Base-by-base conservation (phyloP, 2,329 filamentous ascomycete genomes). In the Fusarium sp. region DNA sequence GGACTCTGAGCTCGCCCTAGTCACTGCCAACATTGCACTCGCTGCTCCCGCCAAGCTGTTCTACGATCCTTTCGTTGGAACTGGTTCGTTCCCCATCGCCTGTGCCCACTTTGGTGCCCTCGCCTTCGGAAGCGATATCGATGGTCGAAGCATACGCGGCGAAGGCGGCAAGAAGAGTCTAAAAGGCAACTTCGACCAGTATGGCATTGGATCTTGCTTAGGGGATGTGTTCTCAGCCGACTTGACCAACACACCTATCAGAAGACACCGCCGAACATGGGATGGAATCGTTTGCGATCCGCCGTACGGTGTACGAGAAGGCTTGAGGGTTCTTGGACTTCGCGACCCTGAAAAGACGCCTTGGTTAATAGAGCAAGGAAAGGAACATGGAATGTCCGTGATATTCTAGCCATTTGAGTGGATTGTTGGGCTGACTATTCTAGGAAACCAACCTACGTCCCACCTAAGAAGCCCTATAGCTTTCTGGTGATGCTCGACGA, bases 271-370 rank as follows among this genome's bases (percentile, higher is more conserved):
- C n/a, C 79, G 88, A 50, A 86, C 91, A 69, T 89, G 98, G 62
- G 94, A 99, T 78, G 94, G 93, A 6, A 97, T 99, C 62, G 85
- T 98, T 9, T 98, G 94, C 75, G 96, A 99, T 80, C 96, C 96
- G 20, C 96, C 96, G 0, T 99, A 99, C 76, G 96, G 96, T 4
- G 94, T 99, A 8, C 87, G 96, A 47, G 96, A 99, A 79, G 96
- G 96, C 0, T 80, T 98, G 63, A 92, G 92, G 74, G 95, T 99
- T 3, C 84, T 99, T 1, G 96, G 96, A 2, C 86, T 88, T 55
- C 89, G 91, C 66, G 90, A 96, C 72, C 86, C 88, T 1, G 85
- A 85, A 54, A 90, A 87, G 73, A 83, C 80, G 7, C 82, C 85
- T 3, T 86, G 85, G 74, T 83, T 92, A 2, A 83, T 93, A 29